Conservation (phyloP, 169 alveolate genomes). For the Toxoplasma gondii region DNA sequence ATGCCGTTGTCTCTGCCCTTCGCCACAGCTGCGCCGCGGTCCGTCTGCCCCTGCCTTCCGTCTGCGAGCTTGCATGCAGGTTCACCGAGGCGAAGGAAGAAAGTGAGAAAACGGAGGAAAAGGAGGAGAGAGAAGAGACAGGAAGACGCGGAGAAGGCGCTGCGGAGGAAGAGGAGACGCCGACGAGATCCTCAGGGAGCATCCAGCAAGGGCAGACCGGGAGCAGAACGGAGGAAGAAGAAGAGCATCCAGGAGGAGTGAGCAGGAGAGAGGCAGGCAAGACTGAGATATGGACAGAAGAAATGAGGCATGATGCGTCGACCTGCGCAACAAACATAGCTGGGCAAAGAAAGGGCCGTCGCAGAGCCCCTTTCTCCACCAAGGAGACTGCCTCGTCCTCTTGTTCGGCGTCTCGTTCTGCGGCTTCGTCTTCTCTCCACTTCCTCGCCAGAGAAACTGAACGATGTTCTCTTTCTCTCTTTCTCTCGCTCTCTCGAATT, state of each 20-base stretch:
- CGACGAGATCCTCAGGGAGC: not conserved
- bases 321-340: no score
- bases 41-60: slow-evolving; percentile 12
- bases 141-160: not conserved
- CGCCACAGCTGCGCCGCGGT: slow-evolving; percentile 26
- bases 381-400: not conserved
- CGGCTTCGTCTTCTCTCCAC: not conserved
- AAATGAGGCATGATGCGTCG: no score
- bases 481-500: not conserved
- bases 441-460: not conserved
- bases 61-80: slow-evolving; percentile 4
- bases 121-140: not conserved
- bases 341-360: no score
- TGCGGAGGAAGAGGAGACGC: not conserved
- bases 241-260: not conserved
- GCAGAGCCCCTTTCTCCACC: no score
- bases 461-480: not conserved
- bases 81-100: not conserved
- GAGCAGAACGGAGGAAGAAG: not conserved
- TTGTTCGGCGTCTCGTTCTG: not conserved
- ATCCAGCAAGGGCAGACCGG: not conserved
- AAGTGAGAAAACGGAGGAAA: not conserved
- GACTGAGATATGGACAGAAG: not conserved
- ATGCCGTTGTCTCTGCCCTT: not conserved
- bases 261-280: not conserved